Evolutionary conservation across 2,329 filamentous ascomycete genomes (phyloP), one percentile per base, ranked within the genome.

Genomic region (Pyrenochaeta sp.): DNA sequence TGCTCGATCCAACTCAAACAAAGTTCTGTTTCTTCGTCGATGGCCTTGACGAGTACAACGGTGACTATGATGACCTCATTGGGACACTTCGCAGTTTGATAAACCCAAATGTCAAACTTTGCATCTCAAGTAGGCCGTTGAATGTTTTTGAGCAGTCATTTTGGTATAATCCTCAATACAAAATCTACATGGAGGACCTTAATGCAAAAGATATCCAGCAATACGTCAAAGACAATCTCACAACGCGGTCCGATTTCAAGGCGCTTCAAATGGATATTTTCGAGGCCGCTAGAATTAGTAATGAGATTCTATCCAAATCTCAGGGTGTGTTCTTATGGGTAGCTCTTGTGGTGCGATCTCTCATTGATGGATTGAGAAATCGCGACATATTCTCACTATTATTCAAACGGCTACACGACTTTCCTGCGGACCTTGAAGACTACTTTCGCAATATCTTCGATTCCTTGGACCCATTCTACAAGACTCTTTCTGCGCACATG

Each of bases 21-120:
- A 27, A 27, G 9, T 27, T 27, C 4, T 27, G 23, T 27, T 48
- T 67, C 20, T 53, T 68, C 39, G 54, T 66, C 11, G 63, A 65
- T 32, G 63, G 60, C 0, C 27, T 68, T 3, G 63, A 68, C 31
- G 65, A 66, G 31, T 60, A 58, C 18, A 52, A 63, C 7, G 61
- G 58, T 7, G 54, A 62, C 21, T 50, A 61, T 23, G 32, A 15
- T 15, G 50, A 59, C 7, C 10, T 63, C 5, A 14, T 50, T 3
- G 11, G 45, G 10, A 58, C 51, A 11, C 18, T 63, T 10, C 15
- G 20, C 9, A 40, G 36, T 10, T 17, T 55, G 10, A 33, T 43
- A 18, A 30, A 29, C 1, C 31, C 27, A 15, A 29, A 48, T 15
- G 18, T 64, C 32, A 67, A 67, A 23, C 2, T 65, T 0, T 31